Evolutionary conservation across 257 asterid species (phyloP).

Genomic region (Ocimum tenuiflorum): DNA sequence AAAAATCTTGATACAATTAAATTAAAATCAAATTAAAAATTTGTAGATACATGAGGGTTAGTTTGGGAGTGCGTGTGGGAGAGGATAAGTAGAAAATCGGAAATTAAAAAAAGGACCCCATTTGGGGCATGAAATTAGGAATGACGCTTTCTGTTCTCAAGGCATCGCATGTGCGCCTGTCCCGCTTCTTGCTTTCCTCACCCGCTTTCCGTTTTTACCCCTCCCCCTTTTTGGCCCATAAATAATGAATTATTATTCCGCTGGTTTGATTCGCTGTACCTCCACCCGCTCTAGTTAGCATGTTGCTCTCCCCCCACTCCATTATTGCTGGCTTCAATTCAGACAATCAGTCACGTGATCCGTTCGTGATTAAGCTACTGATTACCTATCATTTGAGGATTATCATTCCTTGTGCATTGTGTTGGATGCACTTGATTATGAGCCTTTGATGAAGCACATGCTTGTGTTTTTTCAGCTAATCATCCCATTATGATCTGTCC

Average conservation of each 20-base stretch:
- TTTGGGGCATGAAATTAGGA: slow-evolving; percentile 28
- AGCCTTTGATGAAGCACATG: slow-evolving; percentile 14
- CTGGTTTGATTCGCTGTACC: slow-evolving; percentile 3
- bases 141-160: slow-evolving; percentile 36
- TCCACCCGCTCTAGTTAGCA: slow-evolving; percentile 27
- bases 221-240: background rate
- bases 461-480: slow-evolving; percentile 17
- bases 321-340: background rate
- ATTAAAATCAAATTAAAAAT: no score
- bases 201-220: slow-evolving; percentile 23
- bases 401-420: background rate
- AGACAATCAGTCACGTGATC: background rate
- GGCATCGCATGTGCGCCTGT: slow-evolving; percentile 58
- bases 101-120: background rate
- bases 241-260: background rate
- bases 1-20: no score
- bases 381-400: background rate
- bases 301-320: slow-evolving; percentile 21
- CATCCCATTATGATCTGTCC: background rate
- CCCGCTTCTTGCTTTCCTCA: slow-evolving; percentile 35
- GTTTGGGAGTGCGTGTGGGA: slow-evolving; percentile 22
- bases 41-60: background rate
- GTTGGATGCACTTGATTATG: background rate
- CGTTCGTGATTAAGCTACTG: background rate
- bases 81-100: slow-evolving; percentile 13